These are phyloP conservation scores for Suillus discolor DNA, from an alignment of 768 basidiomycete species.

Conservation along the genomic window DNA sequence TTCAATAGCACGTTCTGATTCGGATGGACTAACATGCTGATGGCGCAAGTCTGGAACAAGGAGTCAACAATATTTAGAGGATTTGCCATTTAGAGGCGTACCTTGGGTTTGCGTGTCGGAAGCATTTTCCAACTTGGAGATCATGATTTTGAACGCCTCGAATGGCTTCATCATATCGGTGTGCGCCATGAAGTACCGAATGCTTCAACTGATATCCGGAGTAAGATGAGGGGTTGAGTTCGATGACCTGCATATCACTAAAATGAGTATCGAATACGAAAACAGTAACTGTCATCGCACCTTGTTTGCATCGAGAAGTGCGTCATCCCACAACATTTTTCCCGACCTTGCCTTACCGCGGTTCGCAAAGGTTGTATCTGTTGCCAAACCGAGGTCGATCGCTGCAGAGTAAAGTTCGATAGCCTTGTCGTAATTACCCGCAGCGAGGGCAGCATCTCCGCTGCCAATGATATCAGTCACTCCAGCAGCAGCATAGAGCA, in stretches of 20 bases:
- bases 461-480: neutral
- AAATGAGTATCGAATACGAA: no score
- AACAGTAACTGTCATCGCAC: no score
- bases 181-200: neutral
- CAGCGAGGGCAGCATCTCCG: neutral
- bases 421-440: neutral
- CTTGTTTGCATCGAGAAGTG: neutral
- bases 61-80: no score
- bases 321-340: neutral
- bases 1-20: neutral
- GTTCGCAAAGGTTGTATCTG: neutral
- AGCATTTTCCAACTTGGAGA: neutral
- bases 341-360: neutral
- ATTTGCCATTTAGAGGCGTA: no score
- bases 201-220: neutral
- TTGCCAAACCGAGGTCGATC: neutral
- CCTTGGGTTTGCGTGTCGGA: neutral
- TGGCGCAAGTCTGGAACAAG: neutral
- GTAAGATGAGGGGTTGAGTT: neutral
- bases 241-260: neutral
- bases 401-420: neutral
- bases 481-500: neutral
- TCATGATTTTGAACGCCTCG: neutral
- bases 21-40: neutral
- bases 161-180: neutral